Conservation (phyloP, 1,284 basidiomycete species). For the Coniferiporia weirii region DNA sequence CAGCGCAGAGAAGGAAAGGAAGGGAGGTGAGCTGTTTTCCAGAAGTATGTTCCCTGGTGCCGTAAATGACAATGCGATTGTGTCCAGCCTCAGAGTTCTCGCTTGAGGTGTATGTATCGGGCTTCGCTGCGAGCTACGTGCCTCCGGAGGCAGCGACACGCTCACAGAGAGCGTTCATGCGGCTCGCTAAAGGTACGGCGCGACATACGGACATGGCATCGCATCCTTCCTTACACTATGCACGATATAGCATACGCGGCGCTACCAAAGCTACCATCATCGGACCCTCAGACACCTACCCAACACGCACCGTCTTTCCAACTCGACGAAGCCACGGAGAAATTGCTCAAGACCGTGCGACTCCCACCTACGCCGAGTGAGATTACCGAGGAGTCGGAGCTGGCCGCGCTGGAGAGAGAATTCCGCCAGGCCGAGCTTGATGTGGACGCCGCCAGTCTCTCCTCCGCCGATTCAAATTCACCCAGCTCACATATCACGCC, state of each 20-base stretch:
- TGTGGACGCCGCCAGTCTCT: constrained; percentile 22
- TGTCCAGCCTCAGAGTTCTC: constrained; percentile 41
- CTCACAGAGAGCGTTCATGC: constrained; percentile 71
- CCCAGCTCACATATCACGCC: constrained; percentile 14
- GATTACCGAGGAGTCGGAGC: constrained; percentile 54
- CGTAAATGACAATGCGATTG: neutral
- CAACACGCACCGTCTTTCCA: constrained; percentile 20
- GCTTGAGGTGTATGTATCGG: constrained; percentile 69
- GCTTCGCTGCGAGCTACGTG: constrained; percentile 63
- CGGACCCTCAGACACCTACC: constrained; percentile 13
- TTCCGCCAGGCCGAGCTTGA: constrained; percentile 30
- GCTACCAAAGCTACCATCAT: constrained; percentile 46
- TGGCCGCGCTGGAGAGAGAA: constrained; percentile 44
- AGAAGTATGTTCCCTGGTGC: neutral
- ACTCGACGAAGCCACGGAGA: constrained; percentile 44
- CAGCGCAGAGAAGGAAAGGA: constrained; percentile 12
- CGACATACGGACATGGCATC: neutral
- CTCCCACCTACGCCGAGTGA: constrained; percentile 59
- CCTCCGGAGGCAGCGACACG: constrained; percentile 60
- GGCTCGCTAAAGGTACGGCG: constrained; percentile 65
- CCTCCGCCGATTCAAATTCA: constrained; percentile 13
- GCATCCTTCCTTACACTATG: constrained; percentile 9
- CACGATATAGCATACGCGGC: constrained; percentile 51
- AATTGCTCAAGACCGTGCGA: constrained; percentile 35
- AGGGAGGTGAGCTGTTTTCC: constrained; percentile 16